Percentiles rank a stretch among this genome's conserved stretches.
phyloP scores from a whole-genome alignment of 1,284 basidiomycete species.

The Ganoderma sinense region DNA sequence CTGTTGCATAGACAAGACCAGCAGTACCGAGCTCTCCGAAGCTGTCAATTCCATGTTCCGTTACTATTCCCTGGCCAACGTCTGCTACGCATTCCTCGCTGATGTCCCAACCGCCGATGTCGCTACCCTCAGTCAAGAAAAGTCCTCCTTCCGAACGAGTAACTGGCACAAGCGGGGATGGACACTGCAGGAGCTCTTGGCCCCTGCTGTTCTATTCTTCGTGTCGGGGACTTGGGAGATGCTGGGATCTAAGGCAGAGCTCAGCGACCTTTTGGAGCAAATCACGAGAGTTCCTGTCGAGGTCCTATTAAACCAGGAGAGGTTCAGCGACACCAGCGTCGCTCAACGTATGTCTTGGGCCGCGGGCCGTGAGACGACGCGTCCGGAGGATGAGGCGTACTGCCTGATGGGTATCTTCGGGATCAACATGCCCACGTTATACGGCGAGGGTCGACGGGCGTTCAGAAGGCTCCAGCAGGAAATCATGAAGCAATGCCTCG shows the following conservation, averaged over 20 bases:
- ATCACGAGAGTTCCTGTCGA: not conserved
- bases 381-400: not conserved
- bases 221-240: not conserved
- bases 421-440: not conserved
- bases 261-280: not conserved
- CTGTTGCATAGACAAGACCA: conserved; percentile 1
- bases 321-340: not conserved
- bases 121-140: not conserved
- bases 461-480: not conserved
- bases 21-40: not conserved
- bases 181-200: not conserved
- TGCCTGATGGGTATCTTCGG: not conserved
- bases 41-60: not conserved
- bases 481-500: not conserved
- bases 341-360: not conserved
- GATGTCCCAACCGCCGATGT: not conserved
- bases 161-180: not conserved
- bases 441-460: not conserved
- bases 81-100: not conserved
- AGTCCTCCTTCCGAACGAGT: not conserved
- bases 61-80: not conserved
- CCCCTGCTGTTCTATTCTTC: not conserved
- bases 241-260: not conserved
- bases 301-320: not conserved
- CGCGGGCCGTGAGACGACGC: not conserved